Evolutionary conservation across 768 basidiomycete genomes (phyloP).

Genomic region (Pleurotus giganteus): DNA sequence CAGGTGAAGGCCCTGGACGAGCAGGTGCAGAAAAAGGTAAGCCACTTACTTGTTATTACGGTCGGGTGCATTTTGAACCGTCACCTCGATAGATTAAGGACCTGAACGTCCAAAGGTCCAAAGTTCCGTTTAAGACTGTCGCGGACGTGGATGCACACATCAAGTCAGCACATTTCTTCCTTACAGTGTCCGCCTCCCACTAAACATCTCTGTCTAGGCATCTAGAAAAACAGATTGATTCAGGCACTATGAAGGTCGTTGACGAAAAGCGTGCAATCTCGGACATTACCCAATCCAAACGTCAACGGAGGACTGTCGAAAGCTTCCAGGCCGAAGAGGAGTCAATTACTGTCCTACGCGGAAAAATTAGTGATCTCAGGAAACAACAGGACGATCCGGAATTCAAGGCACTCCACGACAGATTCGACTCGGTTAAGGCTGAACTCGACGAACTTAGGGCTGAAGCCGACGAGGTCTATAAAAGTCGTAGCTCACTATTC

Average conservation of each 20-base stretch:
- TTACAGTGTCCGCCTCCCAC: not conserved
- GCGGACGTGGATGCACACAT: constrained; percentile 87
- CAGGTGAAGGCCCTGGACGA: constrained; percentile 82
- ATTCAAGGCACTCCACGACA: constrained; percentile 73
- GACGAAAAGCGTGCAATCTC: constrained; percentile 95
- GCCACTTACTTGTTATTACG: not conserved
- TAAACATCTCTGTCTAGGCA: constrained; percentile 42
- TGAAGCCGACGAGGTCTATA: constrained; percentile 82
- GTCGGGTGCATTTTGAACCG: not conserved
- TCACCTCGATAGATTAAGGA: constrained; percentile 67
- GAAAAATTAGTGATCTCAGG: constrained; percentile 71
- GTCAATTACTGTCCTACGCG: constrained; percentile 76
- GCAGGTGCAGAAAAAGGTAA: constrained; percentile 76
- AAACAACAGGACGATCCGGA: constrained; percentile 91
- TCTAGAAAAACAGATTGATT: constrained; percentile 89
- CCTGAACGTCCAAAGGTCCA: constrained; percentile 76
- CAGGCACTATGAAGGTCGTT: constrained; percentile 85
- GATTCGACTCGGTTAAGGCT: constrained; percentile 76
- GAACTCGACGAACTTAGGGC: constrained; percentile 87
- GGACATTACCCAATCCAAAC: constrained; percentile 77
- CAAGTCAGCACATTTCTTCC: constrained; percentile 48
- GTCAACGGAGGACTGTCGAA: constrained; percentile 75
- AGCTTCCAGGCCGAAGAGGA: constrained; percentile 77
- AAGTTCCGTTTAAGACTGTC: constrained; percentile 75
- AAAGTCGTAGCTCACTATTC: constrained; percentile 76